Evolutionary conservation across 371 early-diverging fungal species (phyloP), one percentile per base, ranked within the genome.

Genomic region (Mucor velutinosus): DNA sequence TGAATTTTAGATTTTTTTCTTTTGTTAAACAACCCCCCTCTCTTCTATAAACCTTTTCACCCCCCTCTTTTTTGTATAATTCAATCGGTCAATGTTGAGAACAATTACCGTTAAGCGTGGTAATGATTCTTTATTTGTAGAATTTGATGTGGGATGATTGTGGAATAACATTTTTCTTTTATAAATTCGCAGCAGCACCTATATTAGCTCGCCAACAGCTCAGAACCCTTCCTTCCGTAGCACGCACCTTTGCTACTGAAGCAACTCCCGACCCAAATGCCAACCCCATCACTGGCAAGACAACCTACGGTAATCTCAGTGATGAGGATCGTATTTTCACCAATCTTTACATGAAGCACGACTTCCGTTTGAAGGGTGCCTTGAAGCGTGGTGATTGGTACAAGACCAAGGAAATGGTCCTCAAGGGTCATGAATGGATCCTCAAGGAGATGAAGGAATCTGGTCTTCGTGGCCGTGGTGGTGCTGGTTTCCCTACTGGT

Each of bases 291-390:
- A 72, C 82, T 60, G 70, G 83, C 65, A 76, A 78, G 66, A 73
- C 88, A 68, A 77, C 80, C 23, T 88, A 83, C 64, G 97, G 97
- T 67, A 85, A 84, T 73, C 84, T 97, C 70, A 89, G 81, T 67
- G 98, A 97, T 82, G 83, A 92, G 72, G 98, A 98, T 82, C 92
- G 98, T 68, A 97, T 98, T 73, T 98, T 97, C 84, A 98, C 97
- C 75, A 98, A 98, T 84, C 76, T 98, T 58, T 98, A 98, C 78
- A 91, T 91, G 11, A 86, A 87, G 74, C 96, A 97, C 78, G 97
- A 98, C 78, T 97, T 85, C 73, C 82, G 89, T 19, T 87, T 98
- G 49, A 84, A 91, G 67, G 97, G 96, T 7, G 98, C 99, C 10
- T 65, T 90, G 77, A 91, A 92, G 83, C 93, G 98, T 69, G 98